phyloP scores from a whole-genome alignment of 768 basidiomycete genomes.

The Xerocomellus amylosporus region DNA sequence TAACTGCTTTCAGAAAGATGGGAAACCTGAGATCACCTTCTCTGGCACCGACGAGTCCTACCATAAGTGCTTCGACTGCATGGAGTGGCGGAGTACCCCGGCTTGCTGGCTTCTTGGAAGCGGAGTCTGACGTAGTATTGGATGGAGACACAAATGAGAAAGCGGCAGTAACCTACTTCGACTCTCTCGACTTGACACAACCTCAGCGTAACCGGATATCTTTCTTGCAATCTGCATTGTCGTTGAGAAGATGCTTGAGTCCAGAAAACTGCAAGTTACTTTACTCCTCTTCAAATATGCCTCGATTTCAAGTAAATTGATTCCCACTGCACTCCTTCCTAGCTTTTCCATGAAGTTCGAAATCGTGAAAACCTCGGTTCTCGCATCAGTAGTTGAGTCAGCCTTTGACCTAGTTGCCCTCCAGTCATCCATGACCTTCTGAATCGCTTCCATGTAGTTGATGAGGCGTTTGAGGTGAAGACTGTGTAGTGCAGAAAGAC shows the following conservation, averaged over 20 bases:
- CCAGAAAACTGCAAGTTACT: constrained; percentile 49
- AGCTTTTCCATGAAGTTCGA: constrained; percentile 61
- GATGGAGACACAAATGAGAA: not conserved
- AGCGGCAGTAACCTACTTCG: constrained; percentile 19
- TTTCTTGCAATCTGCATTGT: constrained; percentile 60
- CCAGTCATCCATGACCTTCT: constrained; percentile 58
- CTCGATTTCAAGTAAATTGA: constrained; percentile 84
- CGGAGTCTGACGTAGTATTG: constrained; percentile 7
- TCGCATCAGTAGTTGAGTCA: constrained; percentile 13
- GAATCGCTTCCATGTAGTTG: constrained; percentile 66
- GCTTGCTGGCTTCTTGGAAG: constrained; percentile 6
- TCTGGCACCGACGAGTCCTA: constrained; percentile 72
- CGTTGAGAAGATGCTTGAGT: not conserved
- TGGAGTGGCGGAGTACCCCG: constrained; percentile 73
- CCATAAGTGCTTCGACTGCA: constrained; percentile 73
- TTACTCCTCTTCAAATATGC: constrained; percentile 81
- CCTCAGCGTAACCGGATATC: constrained; percentile 82
- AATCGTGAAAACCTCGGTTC: constrained; percentile 65
- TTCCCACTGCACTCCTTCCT: constrained; percentile 64
- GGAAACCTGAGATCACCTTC: constrained; percentile 47
- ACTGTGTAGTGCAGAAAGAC: constrained; percentile 68
- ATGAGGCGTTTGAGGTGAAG: constrained; percentile 80
- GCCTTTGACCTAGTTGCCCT: constrained; percentile 21
- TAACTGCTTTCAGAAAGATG: not conserved
- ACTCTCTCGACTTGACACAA: constrained; percentile 44